A percentile compares a stretch with the other conserved stretches of the same genome.
These are phyloP conservation scores for Cladophialophora carrionii DNA, from an alignment of 2,329 filamentous ascomycete species.

Conservation along the genomic window DNA sequence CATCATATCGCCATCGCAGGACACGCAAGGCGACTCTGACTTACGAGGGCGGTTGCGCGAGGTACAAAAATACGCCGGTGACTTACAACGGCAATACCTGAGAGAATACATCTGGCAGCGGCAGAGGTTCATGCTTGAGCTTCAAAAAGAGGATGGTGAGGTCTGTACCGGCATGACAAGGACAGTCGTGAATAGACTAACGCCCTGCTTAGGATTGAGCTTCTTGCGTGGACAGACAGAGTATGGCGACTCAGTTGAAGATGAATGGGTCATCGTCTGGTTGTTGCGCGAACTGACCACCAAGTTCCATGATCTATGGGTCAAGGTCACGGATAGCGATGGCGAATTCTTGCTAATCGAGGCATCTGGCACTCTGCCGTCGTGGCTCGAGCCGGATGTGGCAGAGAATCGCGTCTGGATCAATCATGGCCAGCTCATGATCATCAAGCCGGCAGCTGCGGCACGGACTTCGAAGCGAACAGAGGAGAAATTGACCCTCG, in stretches of 20 bases:
- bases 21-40: constrained; percentile 58
- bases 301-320: constrained; percentile 74
- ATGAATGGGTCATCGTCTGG: constrained; percentile 97
- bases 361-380: constrained; percentile 82
- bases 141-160: constrained; percentile 64
- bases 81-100: constrained; percentile 67
- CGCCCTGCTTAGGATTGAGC: constrained; percentile 48
- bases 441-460: constrained; percentile 65
- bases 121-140: constrained; percentile 73
- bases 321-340: constrained; percentile 81
- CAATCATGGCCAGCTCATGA: constrained; percentile 71
- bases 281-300: constrained; percentile 79
- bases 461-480: constrained; percentile 47
- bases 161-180: constrained; percentile 26
- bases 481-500: constrained; percentile 59
- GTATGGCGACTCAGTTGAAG: constrained; percentile 92
- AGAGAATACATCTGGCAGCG: constrained; percentile 95
- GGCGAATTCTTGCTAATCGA: constrained; percentile 96
- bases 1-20: constrained; percentile 63
- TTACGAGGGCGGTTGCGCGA: constrained; percentile 69
- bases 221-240: constrained; percentile 77
- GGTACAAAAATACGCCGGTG: constrained; percentile 69
- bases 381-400: constrained; percentile 89
- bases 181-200: constrained; percentile 35
- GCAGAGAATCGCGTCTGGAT: constrained; percentile 91